phyloP scores from a whole-genome alignment of 176 grass and related monocot genomes.

The Musa schizocarpa region DNA sequence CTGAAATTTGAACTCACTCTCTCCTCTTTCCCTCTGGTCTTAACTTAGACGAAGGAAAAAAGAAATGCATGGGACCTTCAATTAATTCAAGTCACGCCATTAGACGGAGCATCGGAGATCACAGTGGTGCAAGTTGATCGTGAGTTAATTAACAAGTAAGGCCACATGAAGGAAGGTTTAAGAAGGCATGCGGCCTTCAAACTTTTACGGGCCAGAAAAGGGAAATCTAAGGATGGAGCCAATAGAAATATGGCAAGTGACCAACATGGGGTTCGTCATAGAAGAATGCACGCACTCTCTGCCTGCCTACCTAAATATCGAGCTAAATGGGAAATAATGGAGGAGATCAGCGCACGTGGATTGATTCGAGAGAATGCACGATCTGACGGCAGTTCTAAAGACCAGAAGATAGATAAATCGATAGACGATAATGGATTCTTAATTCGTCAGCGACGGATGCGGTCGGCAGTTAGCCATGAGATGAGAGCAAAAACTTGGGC shows the following conservation, averaged over 20 bases:
- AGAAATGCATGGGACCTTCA: no score
- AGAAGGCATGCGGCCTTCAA: background rate
- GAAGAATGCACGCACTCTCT: no score
- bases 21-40: no score
- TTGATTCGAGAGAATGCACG: no score
- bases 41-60: no score
- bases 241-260: conserved; percentile 7
- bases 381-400: no score
- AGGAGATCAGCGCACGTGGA: background rate
- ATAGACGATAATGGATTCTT: background rate
- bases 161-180: background rate
- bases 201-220: background rate
- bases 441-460: background rate
- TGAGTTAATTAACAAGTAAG: background rate
- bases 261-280: background rate
- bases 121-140: background rate
- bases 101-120: background rate
- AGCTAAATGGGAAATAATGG: background rate
- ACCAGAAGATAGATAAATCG: no score
- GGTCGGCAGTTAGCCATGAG: background rate
- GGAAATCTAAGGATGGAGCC: background rate
- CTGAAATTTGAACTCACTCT: no score
- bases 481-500: background rate
- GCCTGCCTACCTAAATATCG: background rate
- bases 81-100: background rate